Conservation (phyloP, 768 basidiomycete genomes). For the Trametopsis cervina region DNA sequence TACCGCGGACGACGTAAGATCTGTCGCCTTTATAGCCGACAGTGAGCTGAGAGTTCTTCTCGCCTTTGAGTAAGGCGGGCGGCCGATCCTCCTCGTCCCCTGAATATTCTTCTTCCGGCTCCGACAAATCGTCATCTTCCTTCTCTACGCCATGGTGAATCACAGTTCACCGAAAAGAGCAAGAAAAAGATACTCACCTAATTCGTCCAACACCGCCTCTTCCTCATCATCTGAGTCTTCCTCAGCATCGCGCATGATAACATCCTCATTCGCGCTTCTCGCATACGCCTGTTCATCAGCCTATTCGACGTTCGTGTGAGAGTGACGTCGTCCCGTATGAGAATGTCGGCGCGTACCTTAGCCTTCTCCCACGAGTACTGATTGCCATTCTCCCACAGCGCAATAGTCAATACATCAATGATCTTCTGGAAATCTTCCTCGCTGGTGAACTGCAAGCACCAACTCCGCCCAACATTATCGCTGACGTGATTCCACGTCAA, state of each 20-base stretch:
- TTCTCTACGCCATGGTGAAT: conserved; percentile 9
- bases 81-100: conserved; percentile 39
- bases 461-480: conserved; percentile 56
- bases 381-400: conserved; percentile 78
- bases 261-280: conserved; percentile 72
- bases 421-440: conserved; percentile 53
- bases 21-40: conserved; percentile 95
- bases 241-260: conserved; percentile 79
- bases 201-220: conserved; percentile 58
- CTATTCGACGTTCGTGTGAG: conserved; percentile 27
- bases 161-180: neutral
- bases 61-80: conserved; percentile 40
- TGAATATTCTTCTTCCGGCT: conserved; percentile 27
- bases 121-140: conserved; percentile 25
- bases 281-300: conserved; percentile 86
- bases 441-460: conserved; percentile 69
- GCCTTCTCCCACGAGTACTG: conserved; percentile 69
- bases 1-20: conserved; percentile 88
- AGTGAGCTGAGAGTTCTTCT: conserved; percentile 81
- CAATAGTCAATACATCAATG: conserved; percentile 56
- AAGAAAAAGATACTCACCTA: conserved; percentile 36
- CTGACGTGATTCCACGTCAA: conserved; percentile 84
- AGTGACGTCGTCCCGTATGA: neutral
- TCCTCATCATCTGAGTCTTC: conserved; percentile 76
- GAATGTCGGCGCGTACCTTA: no score